phyloP scores from a whole-genome alignment of 2,329 filamentous ascomycete genomes.

The Graphiopsis chlorocephala region DNA sequence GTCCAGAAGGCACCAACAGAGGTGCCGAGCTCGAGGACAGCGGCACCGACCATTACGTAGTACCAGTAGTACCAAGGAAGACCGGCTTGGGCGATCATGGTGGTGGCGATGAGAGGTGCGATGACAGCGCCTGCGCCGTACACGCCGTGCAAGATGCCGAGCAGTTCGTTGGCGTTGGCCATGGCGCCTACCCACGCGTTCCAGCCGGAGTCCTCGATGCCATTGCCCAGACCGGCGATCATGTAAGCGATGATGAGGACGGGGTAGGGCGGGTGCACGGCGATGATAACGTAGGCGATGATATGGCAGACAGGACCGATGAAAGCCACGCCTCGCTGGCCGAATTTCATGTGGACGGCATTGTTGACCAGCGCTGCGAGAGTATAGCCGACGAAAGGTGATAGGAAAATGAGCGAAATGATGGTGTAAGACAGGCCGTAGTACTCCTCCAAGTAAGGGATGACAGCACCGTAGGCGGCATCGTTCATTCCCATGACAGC shows the following conservation, averaged over 20 bases:
- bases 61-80: conserved; percentile 72
- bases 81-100: conserved; percentile 63
- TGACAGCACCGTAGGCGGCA: conserved; percentile 51
- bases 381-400: conserved; percentile 65
- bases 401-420: conserved; percentile 65
- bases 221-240: conserved; percentile 69
- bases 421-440: conserved; percentile 61
- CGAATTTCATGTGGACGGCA: conserved; percentile 60
- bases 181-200: conserved; percentile 68
- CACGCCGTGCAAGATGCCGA: conserved; percentile 69
- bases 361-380: conserved; percentile 64
- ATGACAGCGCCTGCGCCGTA: conserved; percentile 72
- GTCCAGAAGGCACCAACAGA: conserved; percentile 61
- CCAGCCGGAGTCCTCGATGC: conserved; percentile 62
- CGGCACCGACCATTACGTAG: conserved; percentile 66
- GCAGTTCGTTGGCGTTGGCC: conserved; percentile 68
- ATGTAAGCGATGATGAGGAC: conserved; percentile 64
- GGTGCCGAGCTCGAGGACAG: conserved; percentile 55
- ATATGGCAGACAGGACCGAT: conserved; percentile 63
- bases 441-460: conserved; percentile 59
- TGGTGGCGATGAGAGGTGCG: conserved; percentile 67
- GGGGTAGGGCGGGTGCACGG: conserved; percentile 67
- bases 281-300: conserved; percentile 62
- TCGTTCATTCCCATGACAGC: conserved; percentile 65
- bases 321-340: conserved; percentile 69